A percentile compares a stretch with the other conserved stretches of the same genome.
phyloP scores from a whole-genome alignment of 2,329 filamentous ascomycete genomes.

The Chaetomium sp. region DNA sequence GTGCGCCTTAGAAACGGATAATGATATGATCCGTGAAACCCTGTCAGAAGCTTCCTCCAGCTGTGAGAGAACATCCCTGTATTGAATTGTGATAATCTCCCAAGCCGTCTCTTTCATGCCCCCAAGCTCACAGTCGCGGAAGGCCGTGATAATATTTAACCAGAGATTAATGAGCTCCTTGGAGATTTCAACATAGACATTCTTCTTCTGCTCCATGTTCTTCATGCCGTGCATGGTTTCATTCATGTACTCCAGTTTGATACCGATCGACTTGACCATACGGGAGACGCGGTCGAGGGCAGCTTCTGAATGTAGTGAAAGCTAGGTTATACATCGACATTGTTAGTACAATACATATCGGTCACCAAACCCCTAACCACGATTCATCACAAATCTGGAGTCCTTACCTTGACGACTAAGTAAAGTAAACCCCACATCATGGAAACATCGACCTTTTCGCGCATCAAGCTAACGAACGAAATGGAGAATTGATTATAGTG shows the following conservation, averaged over 20 bases:
- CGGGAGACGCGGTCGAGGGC: background rate
- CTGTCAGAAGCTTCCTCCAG: background rate
- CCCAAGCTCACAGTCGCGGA: background rate
- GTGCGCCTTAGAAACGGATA: background rate
- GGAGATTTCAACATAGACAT: background rate
- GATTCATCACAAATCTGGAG: no score
- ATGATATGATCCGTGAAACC: background rate
- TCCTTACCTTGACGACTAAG: background rate
- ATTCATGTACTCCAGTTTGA: background rate
- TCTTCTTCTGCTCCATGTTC: background rate
- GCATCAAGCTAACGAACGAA: background rate
- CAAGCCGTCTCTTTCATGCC: background rate
- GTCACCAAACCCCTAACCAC: no score
- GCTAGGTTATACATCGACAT: background rate
- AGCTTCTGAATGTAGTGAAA: background rate
- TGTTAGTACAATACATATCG: no score
- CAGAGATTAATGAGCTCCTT: background rate
- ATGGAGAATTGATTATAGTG: background rate
- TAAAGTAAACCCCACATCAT: background rate
- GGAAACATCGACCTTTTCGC: background rate
- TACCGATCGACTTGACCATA: background rate
- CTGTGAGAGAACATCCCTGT: background rate
- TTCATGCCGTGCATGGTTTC: no score
- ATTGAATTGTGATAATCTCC: background rate
- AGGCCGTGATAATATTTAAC: background rate